Percentiles rank a stretch among this genome's conserved stretches.
These are phyloP conservation scores for Neopestalotiopsis rosae DNA, from an alignment of 2,329 filamentous ascomycete genomes.

Conservation along the genomic window DNA sequence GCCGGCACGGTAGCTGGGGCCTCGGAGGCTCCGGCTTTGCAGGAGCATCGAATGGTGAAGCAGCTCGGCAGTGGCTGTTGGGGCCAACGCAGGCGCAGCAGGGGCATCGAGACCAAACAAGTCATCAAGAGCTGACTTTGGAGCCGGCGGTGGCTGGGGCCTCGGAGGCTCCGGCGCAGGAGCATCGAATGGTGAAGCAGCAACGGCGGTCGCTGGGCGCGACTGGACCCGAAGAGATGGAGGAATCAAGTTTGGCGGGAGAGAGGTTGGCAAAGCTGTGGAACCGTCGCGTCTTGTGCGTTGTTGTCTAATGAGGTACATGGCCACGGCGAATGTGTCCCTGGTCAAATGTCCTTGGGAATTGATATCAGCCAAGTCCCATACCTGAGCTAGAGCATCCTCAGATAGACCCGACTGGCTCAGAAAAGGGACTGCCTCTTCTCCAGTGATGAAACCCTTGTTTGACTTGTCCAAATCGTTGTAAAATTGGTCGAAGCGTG, in stretches of 20 bases:
- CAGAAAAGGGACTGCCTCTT: conserved; percentile 93
- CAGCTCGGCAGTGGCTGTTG: conserved; percentile 75
- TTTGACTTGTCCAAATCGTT: conserved; percentile 80
- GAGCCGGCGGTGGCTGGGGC: conserved; percentile 43
- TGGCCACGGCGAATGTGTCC: conserved; percentile 95
- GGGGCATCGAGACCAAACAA: conserved; percentile 85
- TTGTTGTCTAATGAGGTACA: conserved; percentile 95
- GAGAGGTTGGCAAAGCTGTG: conserved; percentile 70
- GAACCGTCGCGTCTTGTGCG: conserved; percentile 70
- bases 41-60: too few species aligned
- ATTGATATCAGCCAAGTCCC: conserved; percentile 95
- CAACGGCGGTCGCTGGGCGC: conserved; percentile 53
- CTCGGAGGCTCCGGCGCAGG: conserved; percentile 32
- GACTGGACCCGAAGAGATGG: conserved; percentile 76
- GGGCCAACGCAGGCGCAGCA: conserved; percentile 60
- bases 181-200: conserved; percentile 54
- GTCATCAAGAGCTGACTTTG: conserved; percentile 89
- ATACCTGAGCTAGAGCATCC: conserved; percentile 89
- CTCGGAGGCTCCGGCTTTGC: too few species aligned
- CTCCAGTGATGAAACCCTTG: conserved; percentile 86
- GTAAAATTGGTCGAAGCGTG: conserved; percentile 87
- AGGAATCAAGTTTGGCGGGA: conserved; percentile 83
- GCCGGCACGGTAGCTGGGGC: too few species aligned
- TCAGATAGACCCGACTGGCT: conserved; percentile 90
- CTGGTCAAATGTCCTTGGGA: conserved; percentile 83